Evolutionary conservation across 306 rosid species (phyloP), one percentile per base, ranked within the genome.

Genomic region (Cucurbita ficifolia): DNA sequence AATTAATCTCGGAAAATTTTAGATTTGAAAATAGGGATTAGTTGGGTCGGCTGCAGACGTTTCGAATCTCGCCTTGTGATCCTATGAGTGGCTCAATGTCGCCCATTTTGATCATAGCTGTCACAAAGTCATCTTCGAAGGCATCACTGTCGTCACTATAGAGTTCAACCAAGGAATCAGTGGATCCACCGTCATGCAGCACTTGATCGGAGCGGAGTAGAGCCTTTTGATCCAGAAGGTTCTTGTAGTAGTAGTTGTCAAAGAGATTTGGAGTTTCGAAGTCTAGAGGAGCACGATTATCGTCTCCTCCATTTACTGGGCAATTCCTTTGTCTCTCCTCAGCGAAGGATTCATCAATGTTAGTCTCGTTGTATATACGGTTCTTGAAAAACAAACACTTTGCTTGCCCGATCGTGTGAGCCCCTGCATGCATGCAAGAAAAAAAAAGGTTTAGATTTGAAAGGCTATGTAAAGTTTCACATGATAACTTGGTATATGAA

Each of bases 41-140:
- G 13, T 82, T 79, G n/a, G 36, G 29, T 52, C 11, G 70, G 75
- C 77, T 74, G 43, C 86, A 79, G 72, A 59, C 33, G 19, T 17
- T 17, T 18, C 86, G 70, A 2, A 83, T 76, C 75, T 79, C 79
- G 22, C 86, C 83, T 16, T 53, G 45, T 0, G 70, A 40, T 22
- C 79, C 86, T 0, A 73, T 76, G 8, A 74, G 86, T 6, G 86
- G 81, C 24, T 7, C 22, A 2, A 83, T 75, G 18, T 75, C 72
- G 36, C 83, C 83, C 86, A 83, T 83, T 58, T 62, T 83, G 48
- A 83, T 22, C 77, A 79, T 76, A 1, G 86, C 82, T 0, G 29
- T 43, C 5, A 75, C 76, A 11, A 83, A 79, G 22, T 83, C 86
- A 0, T 6, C 2, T 1, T 50, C 57, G 19, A 83, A 83, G 0